A percentile compares a stretch with the other conserved stretches of the same genome.
Evolutionary conservation across 495 filamentous ascomycete genomes (phyloP).

Genomic region (Penicillium cosmopolitanum): DNA sequence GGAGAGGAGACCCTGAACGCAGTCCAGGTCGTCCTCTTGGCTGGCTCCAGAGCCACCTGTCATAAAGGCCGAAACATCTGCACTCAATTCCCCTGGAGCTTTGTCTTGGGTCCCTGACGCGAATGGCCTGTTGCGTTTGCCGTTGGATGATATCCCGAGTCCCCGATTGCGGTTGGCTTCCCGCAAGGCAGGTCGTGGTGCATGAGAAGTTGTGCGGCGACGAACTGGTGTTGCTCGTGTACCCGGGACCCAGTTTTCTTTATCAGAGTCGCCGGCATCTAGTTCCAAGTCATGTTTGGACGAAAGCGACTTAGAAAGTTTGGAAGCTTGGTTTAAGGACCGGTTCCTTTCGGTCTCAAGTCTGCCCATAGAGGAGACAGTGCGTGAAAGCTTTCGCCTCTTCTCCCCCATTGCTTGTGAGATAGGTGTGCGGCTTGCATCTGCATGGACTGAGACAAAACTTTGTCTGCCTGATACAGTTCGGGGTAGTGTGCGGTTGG

Average conservation of each 20-base stretch:
- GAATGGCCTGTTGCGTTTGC: constrained; percentile 42
- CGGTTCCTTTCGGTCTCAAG: constrained; percentile 55
- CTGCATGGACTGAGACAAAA: constrained; percentile 47
- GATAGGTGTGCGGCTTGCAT: constrained; percentile 49
- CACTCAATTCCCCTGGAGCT: constrained; percentile 41
- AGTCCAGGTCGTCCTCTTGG: constrained; percentile 73
- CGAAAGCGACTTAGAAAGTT: constrained; percentile 31
- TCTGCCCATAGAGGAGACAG: constrained; percentile 68
- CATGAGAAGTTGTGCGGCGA: constrained; percentile 39
- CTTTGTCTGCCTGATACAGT: constrained; percentile 56
- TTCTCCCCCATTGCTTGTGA: constrained; percentile 57
- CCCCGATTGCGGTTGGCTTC: constrained; percentile 45
- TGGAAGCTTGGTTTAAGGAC: constrained; percentile 21
- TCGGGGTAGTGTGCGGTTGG: constrained; percentile 49
- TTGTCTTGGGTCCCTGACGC: constrained; percentile 36
- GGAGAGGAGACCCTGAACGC: constrained; percentile 75
- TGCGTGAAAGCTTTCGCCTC: constrained; percentile 62
- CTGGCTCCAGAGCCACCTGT: constrained; percentile 59
- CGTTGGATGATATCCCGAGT: constrained; percentile 30
- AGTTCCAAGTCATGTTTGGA: constrained; percentile 40
- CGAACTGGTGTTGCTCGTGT: constrained; percentile 46
- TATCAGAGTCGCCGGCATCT: constrained; percentile 77
- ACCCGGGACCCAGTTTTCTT: constrained; percentile 85
- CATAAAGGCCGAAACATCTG: constrained; percentile 74
- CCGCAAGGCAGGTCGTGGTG: constrained; percentile 48